A percentile compares a stretch with the other conserved stretches of the same genome.
Conservation (phyloP, 495 filamentous ascomycete genomes). For the Poronia punctata region DNA sequence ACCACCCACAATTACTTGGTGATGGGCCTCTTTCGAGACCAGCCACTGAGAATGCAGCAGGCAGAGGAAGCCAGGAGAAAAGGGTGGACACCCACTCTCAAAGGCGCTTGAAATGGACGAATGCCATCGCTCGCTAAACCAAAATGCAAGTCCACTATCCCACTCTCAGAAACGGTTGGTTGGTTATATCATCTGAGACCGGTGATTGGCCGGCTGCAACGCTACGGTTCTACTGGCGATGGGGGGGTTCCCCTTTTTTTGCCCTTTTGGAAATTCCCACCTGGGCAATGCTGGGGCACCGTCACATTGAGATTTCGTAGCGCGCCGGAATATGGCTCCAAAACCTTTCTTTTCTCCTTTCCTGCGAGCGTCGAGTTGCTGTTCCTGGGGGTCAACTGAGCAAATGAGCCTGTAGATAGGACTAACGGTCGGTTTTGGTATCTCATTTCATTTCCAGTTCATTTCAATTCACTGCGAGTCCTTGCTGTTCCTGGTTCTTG, state of each 20-base stretch:
- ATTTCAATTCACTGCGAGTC: too few relatives aligned
- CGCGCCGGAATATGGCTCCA: not conserved
- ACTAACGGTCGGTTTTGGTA: too few relatives aligned
- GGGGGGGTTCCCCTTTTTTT: conserved; percentile 6
- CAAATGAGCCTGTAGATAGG: not conserved
- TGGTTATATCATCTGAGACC: not conserved
- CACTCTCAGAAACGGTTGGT: not conserved
- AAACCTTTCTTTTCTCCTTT: not conserved
- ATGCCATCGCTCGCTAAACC: not conserved
- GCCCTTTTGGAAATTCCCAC: too few relatives aligned
- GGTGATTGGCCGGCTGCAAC: conserved; percentile 6
- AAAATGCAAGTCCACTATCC: not conserved
- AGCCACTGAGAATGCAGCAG: conserved; percentile 3
- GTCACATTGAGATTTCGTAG: not conserved
- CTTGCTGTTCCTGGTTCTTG: conserved; percentile 6
- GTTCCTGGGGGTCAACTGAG: not conserved
- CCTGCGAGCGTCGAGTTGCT: not conserved
- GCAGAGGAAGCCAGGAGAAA: conserved; percentile 2
- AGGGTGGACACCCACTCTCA: too few relatives aligned
- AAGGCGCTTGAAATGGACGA: not conserved
- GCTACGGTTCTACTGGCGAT: not conserved
- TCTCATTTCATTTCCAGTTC: conserved; percentile 6
- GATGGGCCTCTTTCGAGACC: not conserved
- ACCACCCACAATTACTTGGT: not conserved
- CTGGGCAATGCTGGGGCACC: not conserved